These are phyloP conservation scores for Dinochytrium kinnereticum DNA, from an alignment of 371 early-diverging fungal species.

Conservation along the genomic window DNA sequence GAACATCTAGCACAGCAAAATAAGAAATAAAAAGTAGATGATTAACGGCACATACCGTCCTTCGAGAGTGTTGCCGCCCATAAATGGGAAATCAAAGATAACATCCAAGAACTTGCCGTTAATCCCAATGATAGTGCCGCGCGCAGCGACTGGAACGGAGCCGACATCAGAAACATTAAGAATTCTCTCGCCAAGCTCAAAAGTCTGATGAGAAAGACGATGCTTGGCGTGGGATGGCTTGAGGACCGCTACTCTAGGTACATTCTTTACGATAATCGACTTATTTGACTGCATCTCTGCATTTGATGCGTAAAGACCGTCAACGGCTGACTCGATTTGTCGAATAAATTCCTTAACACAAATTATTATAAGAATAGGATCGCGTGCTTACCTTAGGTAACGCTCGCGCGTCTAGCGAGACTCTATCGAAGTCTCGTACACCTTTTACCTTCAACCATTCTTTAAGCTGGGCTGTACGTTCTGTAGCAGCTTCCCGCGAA, in stretches of 20 bases:
- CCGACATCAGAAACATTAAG: slow-evolving; percentile 78
- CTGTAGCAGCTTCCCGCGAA: slow-evolving; percentile 49
- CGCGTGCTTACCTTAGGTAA: slow-evolving; percentile 60
- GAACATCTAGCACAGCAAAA: slow-evolving; percentile 60
- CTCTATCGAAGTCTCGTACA: slow-evolving; percentile 68
- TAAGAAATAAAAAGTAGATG: neutral
- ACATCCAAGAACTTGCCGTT: slow-evolving; percentile 77
- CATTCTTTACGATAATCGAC: slow-evolving; percentile 64
- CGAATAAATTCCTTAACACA: slow-evolving; percentile 48
- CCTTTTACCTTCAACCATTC: slow-evolving; percentile 70
- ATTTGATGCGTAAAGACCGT: slow-evolving; percentile 41
- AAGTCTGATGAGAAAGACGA: slow-evolving; percentile 73
- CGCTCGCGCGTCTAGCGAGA: slow-evolving; percentile 69
- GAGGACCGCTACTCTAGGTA: slow-evolving; percentile 71
- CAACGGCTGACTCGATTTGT: slow-evolving; percentile 61
- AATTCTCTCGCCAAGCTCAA: slow-evolving; percentile 89
- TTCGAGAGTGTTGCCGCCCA: slow-evolving; percentile 78
- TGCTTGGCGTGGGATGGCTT: slow-evolving; percentile 78
- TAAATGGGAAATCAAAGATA: slow-evolving; percentile 81
- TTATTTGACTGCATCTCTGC: slow-evolving; percentile 42
- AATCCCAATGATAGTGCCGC: slow-evolving; percentile 85
- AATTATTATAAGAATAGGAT: slow-evolving; percentile 34
- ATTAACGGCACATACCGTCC: slow-evolving; percentile 56
- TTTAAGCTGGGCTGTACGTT: slow-evolving; percentile 59
- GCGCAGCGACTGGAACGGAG: slow-evolving; percentile 76